A percentile compares a stretch with the other conserved stretches of the same genome.
Conservation (phyloP, 352 stramenopile genomes). For the Phytopythium helicoides region DNA sequence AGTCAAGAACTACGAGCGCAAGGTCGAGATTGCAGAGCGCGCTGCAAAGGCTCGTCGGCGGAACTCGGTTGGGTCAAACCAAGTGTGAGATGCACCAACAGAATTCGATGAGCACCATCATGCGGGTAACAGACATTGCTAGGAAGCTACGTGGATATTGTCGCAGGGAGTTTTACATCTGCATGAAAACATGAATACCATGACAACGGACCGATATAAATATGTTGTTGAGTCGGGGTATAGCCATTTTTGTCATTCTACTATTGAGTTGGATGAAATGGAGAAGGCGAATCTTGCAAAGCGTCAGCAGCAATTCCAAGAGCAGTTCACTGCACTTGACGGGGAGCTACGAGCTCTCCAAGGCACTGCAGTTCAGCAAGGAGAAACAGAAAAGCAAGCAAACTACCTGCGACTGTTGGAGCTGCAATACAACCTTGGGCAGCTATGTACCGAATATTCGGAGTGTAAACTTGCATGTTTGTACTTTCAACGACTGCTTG, state of each 20-base stretch:
- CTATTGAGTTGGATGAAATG: conserved; percentile 8
- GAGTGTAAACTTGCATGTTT: conserved; percentile 25
- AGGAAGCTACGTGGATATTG: too few relatives aligned
- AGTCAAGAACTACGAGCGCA: conserved; percentile 91
- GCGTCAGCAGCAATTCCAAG: conserved; percentile 30
- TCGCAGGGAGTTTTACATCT: too few relatives aligned
- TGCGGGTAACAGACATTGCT: too few relatives aligned
- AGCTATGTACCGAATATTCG: conserved; percentile 27
- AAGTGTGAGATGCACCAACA: too few relatives aligned
- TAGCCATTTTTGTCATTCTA: too few relatives aligned
- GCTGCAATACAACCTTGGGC: conserved; percentile 30
- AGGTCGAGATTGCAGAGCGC: conserved; percentile 92
- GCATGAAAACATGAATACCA: too few relatives aligned
- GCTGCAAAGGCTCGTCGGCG: conserved; percentile 49
- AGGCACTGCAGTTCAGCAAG: too few relatives aligned
- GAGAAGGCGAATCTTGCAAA: conserved; percentile 24
- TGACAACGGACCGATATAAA: too few relatives aligned
- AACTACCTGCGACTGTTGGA: conserved; percentile 9
- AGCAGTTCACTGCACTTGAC: conserved; percentile 18
- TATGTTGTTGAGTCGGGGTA: too few relatives aligned
- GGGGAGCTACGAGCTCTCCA: conserved; percentile 15
- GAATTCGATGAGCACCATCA: too few relatives aligned
- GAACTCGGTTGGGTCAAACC: not conserved
- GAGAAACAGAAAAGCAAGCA: conserved; percentile 5
- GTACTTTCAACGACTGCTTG: conserved; percentile 36